Evolutionary conservation across 208 protist genomes (phyloP).

Genomic region (Acanthamoeba castellanii): DNA sequence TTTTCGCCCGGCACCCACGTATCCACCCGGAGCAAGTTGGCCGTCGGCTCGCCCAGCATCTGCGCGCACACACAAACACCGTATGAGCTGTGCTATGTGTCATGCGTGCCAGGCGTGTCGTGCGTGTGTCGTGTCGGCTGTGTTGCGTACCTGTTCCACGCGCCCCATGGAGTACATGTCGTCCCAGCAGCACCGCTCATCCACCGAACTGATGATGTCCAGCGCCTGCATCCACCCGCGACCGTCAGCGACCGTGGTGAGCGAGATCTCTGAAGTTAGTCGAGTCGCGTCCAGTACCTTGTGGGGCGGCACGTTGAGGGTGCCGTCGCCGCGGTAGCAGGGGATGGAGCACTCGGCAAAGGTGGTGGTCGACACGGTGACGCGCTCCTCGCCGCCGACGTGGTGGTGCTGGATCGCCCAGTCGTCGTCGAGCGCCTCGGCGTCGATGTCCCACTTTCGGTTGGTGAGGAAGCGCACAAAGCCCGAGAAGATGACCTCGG

Average conservation of each 20-base stretch:
- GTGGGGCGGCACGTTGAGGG: constrained; percentile 17
- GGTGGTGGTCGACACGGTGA: neutral
- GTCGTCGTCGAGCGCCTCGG: neutral
- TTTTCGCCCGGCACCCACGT: constrained; percentile 4
- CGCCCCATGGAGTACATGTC: constrained; percentile 30
- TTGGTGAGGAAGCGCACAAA: constrained; percentile 21
- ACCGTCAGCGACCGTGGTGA: neutral
- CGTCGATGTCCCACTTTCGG: constrained; percentile 34
- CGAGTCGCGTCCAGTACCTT: neutral
- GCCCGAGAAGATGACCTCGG: constrained; percentile 24
- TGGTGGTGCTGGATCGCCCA: neutral
- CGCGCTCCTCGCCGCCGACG: neutral
- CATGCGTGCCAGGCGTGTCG: too few relatives aligned
- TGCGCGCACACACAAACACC: neutral
- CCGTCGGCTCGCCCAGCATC: neutral
- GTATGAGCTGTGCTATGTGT: too few relatives aligned
- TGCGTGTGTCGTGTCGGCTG: too few relatives aligned
- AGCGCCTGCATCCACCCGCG: neutral
- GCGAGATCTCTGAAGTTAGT: too few relatives aligned
- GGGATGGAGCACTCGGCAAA: neutral
- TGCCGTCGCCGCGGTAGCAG: neutral
- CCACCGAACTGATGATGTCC: constrained; percentile 41
- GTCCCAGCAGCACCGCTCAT: constrained; percentile 56
- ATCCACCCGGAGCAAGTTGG: neutral
- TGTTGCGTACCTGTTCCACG: neutral